Base-by-base conservation (phyloP, 2,329 filamentous ascomycete species). In the Catunica adiposa region DNA sequence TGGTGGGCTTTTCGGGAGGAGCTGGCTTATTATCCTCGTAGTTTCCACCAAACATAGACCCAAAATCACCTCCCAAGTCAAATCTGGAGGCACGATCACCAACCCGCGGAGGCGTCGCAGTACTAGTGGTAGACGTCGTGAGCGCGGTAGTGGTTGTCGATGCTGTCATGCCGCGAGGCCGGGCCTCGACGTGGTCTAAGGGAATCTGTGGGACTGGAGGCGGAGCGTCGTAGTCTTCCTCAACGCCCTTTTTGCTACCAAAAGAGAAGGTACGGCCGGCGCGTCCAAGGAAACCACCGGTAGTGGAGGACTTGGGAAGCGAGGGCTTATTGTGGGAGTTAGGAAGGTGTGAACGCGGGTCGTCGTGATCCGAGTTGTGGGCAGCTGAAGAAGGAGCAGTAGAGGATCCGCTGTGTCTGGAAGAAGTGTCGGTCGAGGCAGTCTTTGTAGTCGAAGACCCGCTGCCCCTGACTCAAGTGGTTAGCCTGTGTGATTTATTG, bases 181-280 rank as follows among this genome's bases (percentile, higher is more conserved):
- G 31, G 15, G 47, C 2, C 37, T 58, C 53, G 37, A 51, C 14
- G 47, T 59, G 58, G 44, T 56, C 42, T 23, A 53, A 34, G n/a
- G 55, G 56, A 26, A 59, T 58, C 31, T 59, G 54, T 17, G 66
- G 69, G 15, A 66, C 60, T 14, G 67, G 64, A 14, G 70, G 66
- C 17, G 47, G 14, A 26, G 67, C 63, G 47, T 46, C 48, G 14
- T 25, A 34, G 37, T 55, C 56, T 26, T 58, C 56, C 23, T 58
- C 48, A 46, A 17, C 29, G 26, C 47, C 47, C 62, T 78, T 80
- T 63, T 78, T 79, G 59, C 71, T 71, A 34, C 71, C 72, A 63
- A 81, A 80, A 2, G 78, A 80, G 61, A 80, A 80, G 0, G 78
- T 79, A 52, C 77, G 72, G 8, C 74, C 73, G 42, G 77, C 77